Conservation (phyloP, 2,329 filamentous ascomycete genomes). For the Neonectria ditissima region DNA sequence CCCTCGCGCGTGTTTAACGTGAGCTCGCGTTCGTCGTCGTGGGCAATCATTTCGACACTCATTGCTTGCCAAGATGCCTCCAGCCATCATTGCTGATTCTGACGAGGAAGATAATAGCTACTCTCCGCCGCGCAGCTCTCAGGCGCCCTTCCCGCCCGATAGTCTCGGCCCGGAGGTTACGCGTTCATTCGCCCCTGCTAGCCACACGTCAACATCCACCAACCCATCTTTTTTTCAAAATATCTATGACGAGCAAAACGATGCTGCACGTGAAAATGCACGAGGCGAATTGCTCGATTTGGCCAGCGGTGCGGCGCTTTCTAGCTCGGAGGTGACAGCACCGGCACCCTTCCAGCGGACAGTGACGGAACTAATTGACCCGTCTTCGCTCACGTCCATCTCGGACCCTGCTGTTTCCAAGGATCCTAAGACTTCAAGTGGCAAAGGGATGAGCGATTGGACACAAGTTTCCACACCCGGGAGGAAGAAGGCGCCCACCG, state of each 20-base stretch:
- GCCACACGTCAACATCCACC: conserved; percentile 56
- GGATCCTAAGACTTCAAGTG: conserved; percentile 24
- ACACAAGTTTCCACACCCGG: conserved; percentile 52
- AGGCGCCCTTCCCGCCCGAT: conserved; percentile 15
- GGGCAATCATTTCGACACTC: conserved; percentile 4
- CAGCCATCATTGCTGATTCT: conserved; percentile 53
- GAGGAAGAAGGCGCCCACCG: conserved; percentile 38
- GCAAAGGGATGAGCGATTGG: conserved; percentile 39
- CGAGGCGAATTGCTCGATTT: conserved; percentile 24
- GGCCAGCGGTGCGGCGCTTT: conserved; percentile 25
- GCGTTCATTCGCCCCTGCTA: conserved; percentile 43
- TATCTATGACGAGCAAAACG: conserved; percentile 61
- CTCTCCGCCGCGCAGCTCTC: conserved; percentile 32
- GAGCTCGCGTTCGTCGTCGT: conserved; percentile 17
- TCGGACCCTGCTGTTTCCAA: conserved; percentile 45
- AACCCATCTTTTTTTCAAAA: conserved; percentile 61
- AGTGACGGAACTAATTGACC: conserved; percentile 43
- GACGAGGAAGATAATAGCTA: conserved; percentile 51
- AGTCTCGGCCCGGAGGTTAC: conserved; percentile 19
- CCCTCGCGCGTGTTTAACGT: conserved; percentile 31
- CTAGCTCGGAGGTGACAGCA: conserved; percentile 44
- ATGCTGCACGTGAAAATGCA: conserved; percentile 43
- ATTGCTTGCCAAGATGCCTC: conserved; percentile 35
- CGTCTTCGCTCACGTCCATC: conserved; percentile 43
- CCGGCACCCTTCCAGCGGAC: conserved; percentile 45